Conservation (phyloP, 805 yeast genomes). For the Brettanomyces sp. region DNA sequence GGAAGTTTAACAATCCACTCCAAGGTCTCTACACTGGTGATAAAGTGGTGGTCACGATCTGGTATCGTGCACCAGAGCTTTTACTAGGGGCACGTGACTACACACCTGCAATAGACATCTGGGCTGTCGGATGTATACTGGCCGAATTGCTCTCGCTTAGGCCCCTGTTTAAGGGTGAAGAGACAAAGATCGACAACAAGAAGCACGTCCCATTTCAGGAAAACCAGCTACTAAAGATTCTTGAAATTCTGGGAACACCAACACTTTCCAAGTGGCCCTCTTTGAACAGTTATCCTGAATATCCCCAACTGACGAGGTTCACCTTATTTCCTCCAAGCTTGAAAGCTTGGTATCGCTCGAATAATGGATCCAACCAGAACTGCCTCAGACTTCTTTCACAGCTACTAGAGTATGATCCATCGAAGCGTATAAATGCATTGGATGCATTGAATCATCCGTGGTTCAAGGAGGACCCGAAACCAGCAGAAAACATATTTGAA, state of each 20-base stretch:
- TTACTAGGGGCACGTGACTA: conserved; percentile 87
- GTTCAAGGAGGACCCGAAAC: conserved; percentile 63
- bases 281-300: conserved; percentile 78
- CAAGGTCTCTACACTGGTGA: conserved; percentile 87
- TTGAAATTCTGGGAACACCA: conserved; percentile 93
- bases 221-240: conserved; percentile 81
- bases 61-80: conserved; percentile 94
- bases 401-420: conserved; percentile 77
- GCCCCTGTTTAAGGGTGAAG: conserved; percentile 97
- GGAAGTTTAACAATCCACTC: conserved; percentile 77
- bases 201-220: conserved; percentile 91
- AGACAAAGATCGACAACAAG: conserved; percentile 89
- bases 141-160: conserved; percentile 84
- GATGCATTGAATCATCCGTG: conserved; percentile 70
- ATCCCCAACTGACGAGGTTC: conserved; percentile 47
- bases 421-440: conserved; percentile 66
- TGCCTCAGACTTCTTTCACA: conserved; percentile 59
- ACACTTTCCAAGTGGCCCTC: conserved; percentile 70
- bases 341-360: conserved; percentile 76
- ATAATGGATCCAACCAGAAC: conserved; percentile 63
- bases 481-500: conserved; percentile 71
- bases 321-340: conserved; percentile 60
- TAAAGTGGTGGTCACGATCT: conserved; percentile 91
- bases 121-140: conserved; percentile 94
- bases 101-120: conserved; percentile 83